Percentiles rank a stretch among this genome's conserved stretches.
Conservation (phyloP, 2,329 filamentous ascomycete species). For the Fusarium albosuccineum region DNA sequence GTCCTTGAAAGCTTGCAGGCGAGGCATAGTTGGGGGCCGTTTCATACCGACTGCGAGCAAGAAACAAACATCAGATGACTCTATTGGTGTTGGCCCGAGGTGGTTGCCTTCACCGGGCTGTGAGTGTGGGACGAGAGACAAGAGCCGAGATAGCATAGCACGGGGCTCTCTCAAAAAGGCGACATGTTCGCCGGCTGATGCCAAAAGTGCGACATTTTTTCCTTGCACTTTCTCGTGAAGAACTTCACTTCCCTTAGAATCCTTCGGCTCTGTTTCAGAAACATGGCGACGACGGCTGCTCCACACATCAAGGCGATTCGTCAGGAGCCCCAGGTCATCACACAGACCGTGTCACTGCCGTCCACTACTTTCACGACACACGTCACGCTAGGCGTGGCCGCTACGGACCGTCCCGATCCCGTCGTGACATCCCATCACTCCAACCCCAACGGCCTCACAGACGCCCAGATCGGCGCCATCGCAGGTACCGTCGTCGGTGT, state of each 20-base stretch:
- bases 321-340: conserved; percentile 50
- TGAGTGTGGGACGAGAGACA: conserved; percentile 18
- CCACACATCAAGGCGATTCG: conserved; percentile 38
- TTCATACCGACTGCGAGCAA: conserved; percentile 11
- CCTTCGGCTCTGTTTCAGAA: neutral
- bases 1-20: conserved; percentile 20
- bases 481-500: conserved; percentile 55
- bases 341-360: conserved; percentile 52
- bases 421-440: conserved; percentile 29
- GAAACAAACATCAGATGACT: conserved; percentile 40
- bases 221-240: conserved; percentile 37
- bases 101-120: conserved; percentile 37
- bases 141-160: neutral
- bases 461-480: conserved; percentile 57
- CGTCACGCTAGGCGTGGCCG: conserved; percentile 48
- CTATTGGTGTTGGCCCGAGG: neutral
- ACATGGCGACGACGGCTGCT: conserved; percentile 19
- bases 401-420: conserved; percentile 30
- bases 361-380: conserved; percentile 54
- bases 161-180: conserved; percentile 33
- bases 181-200: conserved; percentile 4
- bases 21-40: conserved; percentile 18
- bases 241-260: conserved; percentile 22
- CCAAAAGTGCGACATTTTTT: conserved; percentile 1
- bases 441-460: conserved; percentile 46